These are phyloP conservation scores for Rubroboletus satanas DNA, from an alignment of 768 basidiomycete species.

Conservation along the genomic window DNA sequence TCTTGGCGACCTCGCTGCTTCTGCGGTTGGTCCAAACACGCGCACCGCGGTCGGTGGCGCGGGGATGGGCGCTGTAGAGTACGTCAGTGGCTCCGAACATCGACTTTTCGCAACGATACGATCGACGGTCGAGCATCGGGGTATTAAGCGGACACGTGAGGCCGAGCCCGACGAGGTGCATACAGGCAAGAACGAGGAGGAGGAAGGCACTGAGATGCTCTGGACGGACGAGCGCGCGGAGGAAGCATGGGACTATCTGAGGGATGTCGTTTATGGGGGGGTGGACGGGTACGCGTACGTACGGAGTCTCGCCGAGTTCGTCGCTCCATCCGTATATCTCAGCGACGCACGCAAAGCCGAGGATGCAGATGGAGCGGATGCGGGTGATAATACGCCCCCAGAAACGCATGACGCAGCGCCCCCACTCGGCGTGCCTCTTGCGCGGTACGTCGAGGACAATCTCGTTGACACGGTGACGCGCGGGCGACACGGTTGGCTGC, in stretches of 20 bases:
- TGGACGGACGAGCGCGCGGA: constrained; percentile 48
- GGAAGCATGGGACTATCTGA: constrained; percentile 63
- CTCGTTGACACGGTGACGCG: constrained; percentile 40
- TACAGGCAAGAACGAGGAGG: background rate
- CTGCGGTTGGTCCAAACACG: constrained; percentile 24
- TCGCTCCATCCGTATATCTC: constrained; percentile 31
- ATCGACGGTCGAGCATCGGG: constrained; percentile 33
- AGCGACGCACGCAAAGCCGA: background rate
- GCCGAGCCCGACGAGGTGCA: background rate
- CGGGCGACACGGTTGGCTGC: constrained; percentile 37
- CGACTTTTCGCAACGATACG: constrained; percentile 35
- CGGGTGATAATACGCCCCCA: background rate
- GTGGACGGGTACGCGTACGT: constrained; percentile 73
- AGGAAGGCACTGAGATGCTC: constrained; percentile 30
- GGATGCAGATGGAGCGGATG: background rate
- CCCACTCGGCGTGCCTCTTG: constrained; percentile 34
- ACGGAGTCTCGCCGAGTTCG: constrained; percentile 73
- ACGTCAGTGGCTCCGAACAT: constrained; percentile 13
- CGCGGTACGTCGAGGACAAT: constrained; percentile 39
- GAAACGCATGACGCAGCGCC: background rate
- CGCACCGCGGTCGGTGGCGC: constrained; percentile 2
- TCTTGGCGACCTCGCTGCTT: constrained; percentile 39
- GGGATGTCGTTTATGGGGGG: constrained; percentile 78
- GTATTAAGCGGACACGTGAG: constrained; percentile 16
- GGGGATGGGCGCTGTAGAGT: constrained; percentile 1